Percentiles rank a stretch among this genome's conserved stretches.
Conservation (phyloP, 2,329 filamentous ascomycete species). For the Clonostachys chloroleuca region DNA sequence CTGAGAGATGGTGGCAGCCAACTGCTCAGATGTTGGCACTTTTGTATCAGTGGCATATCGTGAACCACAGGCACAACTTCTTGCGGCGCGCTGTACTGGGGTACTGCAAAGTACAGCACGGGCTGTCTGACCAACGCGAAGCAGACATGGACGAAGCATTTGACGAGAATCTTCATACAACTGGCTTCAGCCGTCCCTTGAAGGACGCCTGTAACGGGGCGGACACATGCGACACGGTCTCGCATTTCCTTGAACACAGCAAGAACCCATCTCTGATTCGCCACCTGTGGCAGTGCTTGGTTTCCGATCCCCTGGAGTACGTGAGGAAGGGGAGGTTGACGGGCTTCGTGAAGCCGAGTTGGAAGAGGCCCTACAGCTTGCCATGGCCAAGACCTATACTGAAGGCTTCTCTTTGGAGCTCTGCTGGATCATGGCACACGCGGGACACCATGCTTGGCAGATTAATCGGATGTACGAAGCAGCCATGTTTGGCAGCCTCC, state of each 20-base stretch:
- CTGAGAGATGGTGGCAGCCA: conserved; percentile 21
- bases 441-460: conserved; percentile 18
- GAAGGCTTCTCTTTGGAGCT: conserved; percentile 7
- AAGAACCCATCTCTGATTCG: conserved; percentile 2
- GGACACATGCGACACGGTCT: conserved; percentile 10
- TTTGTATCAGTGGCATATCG: conserved; percentile 22
- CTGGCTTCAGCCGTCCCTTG: conserved; percentile 15
- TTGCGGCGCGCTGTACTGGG: conserved; percentile 19
- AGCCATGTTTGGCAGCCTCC: conserved; percentile 24
- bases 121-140: conserved; percentile 4
- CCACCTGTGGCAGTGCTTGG: conserved; percentile 9
- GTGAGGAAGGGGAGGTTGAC: conserved; percentile 7
- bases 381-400: conserved; percentile 13
- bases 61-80: conserved; percentile 23
- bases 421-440: conserved; percentile 11
- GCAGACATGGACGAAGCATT: conserved; percentile 22
- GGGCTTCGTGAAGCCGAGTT: conserved; percentile 6
- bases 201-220: conserved; percentile 8
- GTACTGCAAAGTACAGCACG: conserved; percentile 6
- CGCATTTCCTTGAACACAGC: conserved; percentile 4
- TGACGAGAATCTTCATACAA: conserved; percentile 15
- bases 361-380: conserved; percentile 5
- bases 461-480: conserved; percentile 21
- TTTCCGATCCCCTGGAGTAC: conserved; percentile 9
- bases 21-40: conserved; percentile 20